phyloP scores from a whole-genome alignment of 257 asterid species.

The Solanum pinnatisectum region DNA sequence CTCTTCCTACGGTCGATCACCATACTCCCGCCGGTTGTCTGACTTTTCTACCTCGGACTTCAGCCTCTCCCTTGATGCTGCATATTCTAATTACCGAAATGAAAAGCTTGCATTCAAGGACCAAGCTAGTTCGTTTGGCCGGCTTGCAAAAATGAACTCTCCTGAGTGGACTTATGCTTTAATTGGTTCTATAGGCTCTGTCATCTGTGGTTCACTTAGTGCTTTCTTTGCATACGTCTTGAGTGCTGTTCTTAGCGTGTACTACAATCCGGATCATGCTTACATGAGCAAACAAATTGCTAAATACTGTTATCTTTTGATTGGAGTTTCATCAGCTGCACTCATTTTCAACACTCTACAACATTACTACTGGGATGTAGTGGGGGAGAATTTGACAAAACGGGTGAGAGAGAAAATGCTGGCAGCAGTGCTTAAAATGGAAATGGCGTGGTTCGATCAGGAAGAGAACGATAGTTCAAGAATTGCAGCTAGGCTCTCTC shows the following conservation, averaged over 20 bases:
- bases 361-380: constrained; percentile 89
- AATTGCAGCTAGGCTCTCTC: constrained; percentile 76
- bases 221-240: constrained; percentile 86
- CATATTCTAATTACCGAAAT: constrained; percentile 51
- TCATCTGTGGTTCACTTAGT: constrained; percentile 82
- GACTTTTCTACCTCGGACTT: constrained; percentile 94
- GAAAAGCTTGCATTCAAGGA: constrained; percentile 87
- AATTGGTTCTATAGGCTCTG: constrained; percentile 75
- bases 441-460: constrained; percentile 93
- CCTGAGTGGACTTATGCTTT: constrained; percentile 89
- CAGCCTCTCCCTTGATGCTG: constrained; percentile 63
- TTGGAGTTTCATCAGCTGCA: constrained; percentile 88
- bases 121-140: constrained; percentile 77
- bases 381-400: constrained; percentile 76
- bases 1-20: constrained; percentile 82
- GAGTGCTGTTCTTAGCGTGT: constrained; percentile 81
- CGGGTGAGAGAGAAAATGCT: constrained; percentile 85
- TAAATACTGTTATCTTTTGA: constrained; percentile 77
- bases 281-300: constrained; percentile 68
- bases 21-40: constrained; percentile 74
- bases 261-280: constrained; percentile 69
- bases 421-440: constrained; percentile 70
- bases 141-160: constrained; percentile 85
- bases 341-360: constrained; percentile 80
- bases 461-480: constrained; percentile 89